A percentile compares a stretch with the other conserved stretches of the same genome.
Conservation (phyloP, 495 filamentous ascomycete genomes). For the Cladorrhinum samala region DNA sequence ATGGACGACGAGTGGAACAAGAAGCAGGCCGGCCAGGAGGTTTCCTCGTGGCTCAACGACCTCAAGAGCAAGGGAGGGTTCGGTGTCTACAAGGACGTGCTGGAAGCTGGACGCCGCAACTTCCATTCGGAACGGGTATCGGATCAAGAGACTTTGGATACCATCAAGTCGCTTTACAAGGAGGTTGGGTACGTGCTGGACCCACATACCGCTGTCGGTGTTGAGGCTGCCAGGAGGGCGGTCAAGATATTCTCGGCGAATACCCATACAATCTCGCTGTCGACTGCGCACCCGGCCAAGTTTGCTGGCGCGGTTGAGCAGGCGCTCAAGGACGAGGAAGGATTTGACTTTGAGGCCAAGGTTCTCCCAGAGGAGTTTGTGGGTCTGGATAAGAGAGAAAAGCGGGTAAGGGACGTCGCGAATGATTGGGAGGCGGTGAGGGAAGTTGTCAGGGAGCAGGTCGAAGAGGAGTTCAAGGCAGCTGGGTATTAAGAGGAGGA, state of each 20-base stretch:
- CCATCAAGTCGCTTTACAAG: conserved; percentile 62
- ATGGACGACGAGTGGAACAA: conserved; percentile 55
- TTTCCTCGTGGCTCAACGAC: conserved; percentile 62
- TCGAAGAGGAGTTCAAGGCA: conserved; percentile 44
- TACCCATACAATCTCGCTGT: conserved; percentile 56
- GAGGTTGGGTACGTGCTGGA: conserved; percentile 73
- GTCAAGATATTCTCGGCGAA: conserved; percentile 48
- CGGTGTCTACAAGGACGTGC: conserved; percentile 59
- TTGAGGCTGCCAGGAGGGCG: conserved; percentile 63
- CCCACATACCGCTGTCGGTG: conserved; percentile 83
- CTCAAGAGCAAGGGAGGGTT: conserved; percentile 81
- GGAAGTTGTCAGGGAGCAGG: conserved; percentile 49
- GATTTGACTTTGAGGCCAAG: conserved; percentile 62
- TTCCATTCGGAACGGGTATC: conserved; percentile 82
- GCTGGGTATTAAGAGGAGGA: conserved; percentile 1
- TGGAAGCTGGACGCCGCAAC: conserved; percentile 54
- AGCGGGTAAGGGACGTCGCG: conserved; percentile 50
- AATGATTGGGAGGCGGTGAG: conserved; percentile 46
- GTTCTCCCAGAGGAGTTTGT: conserved; percentile 75
- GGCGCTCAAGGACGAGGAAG: conserved; percentile 59
- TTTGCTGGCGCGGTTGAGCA: conserved; percentile 73
- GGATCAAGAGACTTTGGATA: conserved; percentile 68
- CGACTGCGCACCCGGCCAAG: conserved; percentile 92
- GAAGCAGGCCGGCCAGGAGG: conserved; percentile 58
- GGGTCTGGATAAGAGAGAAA: conserved; percentile 61